Evolutionary conservation across 2,329 filamentous ascomycete genomes (phyloP).

Genomic region (Pezicula neosporulosa): DNA sequence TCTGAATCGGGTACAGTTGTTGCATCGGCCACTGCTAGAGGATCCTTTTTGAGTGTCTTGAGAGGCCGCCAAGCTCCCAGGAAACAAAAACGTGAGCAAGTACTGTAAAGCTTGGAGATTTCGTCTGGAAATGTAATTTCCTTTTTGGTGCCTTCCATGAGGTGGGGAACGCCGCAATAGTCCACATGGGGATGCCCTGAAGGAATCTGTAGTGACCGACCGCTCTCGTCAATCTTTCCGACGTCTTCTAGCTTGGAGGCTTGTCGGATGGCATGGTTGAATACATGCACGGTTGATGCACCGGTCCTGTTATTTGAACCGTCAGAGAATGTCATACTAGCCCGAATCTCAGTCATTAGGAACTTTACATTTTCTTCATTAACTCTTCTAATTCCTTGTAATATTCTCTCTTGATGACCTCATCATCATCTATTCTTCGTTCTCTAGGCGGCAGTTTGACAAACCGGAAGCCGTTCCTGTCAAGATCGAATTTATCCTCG

Average conservation of each 20-base stretch:
- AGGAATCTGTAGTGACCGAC: not conserved
- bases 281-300: not conserved
- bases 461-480: constrained; percentile 5
- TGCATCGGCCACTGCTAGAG: constrained; percentile 1
- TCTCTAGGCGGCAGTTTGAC: not conserved
- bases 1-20: constrained; percentile 3
- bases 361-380: not conserved
- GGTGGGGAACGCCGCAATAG: not conserved
- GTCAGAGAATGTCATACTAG: not conserved
- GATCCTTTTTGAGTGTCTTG: not conserved
- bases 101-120: not conserved
- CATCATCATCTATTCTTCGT: not conserved
- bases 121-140: not conserved
- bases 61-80: constrained; percentile 2
- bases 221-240: not conserved
- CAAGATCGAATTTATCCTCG: constrained; percentile 1
- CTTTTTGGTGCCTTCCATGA: constrained; percentile 1
- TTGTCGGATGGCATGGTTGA: constrained; percentile 2
- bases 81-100: constrained; percentile 1
- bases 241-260: not conserved
- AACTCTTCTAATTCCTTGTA: not conserved
- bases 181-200: constrained; percentile 3
- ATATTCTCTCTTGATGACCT: not conserved
- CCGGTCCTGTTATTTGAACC: not conserved
- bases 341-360: not conserved